phyloP scores from a whole-genome alignment of 2,329 filamentous ascomycete genomes.

The Aspergillus brasiliensis region DNA sequence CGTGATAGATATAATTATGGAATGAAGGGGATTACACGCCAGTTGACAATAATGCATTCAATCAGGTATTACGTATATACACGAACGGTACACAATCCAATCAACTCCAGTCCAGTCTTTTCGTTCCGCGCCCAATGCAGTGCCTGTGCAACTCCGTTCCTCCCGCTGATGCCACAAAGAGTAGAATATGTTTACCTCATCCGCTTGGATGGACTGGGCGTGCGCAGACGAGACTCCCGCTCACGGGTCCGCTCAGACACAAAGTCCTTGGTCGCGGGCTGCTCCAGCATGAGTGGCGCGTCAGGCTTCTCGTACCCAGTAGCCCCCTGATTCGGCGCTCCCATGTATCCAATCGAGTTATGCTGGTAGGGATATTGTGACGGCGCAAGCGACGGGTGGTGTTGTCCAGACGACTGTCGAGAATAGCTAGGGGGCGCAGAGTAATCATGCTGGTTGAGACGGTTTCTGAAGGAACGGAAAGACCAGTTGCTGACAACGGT shows the following conservation, averaged over 20 bases:
- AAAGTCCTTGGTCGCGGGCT: conserved; percentile 32
- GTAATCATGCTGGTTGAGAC: conserved; percentile 34
- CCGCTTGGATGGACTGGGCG: conserved; percentile 41
- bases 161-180: neutral
- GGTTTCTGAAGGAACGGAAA: conserved; percentile 55
- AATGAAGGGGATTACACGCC: no score
- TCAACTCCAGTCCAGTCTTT: neutral
- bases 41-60: neutral
- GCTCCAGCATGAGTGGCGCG: conserved; percentile 33
- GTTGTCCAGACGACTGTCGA: conserved; percentile 26
- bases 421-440: conserved; percentile 25
- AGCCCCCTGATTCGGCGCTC: conserved; percentile 16
- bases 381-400: conserved; percentile 21
- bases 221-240: conserved; percentile 36
- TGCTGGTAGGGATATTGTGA: conserved; percentile 31
- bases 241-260: conserved; percentile 35
- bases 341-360: conserved; percentile 30
- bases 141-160: neutral
- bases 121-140: neutral
- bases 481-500: conserved; percentile 62
- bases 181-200: neutral
- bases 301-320: conserved; percentile 30
- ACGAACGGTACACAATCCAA: neutral
- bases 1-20: neutral
- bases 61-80: neutral